Evolutionary conservation across 768 basidiomycete genomes (phyloP), one percentile per base, ranked within the genome.

Genomic region (Fomitopsis serialis): DNA sequence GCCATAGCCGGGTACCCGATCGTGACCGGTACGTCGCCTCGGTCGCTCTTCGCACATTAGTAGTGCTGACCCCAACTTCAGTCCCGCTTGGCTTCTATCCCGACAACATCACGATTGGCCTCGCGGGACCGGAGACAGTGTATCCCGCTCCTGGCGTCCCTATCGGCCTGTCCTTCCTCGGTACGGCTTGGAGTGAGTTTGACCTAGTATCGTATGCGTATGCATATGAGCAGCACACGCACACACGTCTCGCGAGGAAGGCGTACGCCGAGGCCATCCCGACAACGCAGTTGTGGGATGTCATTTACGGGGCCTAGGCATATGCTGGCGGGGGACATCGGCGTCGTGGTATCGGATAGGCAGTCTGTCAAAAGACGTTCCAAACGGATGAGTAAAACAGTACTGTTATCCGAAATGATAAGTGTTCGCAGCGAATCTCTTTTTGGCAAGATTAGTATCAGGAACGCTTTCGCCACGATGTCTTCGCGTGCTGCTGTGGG

Each of bases 1-100:
- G 83, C 82, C 2, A 76, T 84, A 49, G 79, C 79, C 8, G 84
- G 83, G 13, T 84, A 84, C 56, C 83, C 84, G 1, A 79, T 84
- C 46, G 71, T 84, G 29, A 83, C 83, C n/a, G 81, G 82, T 78
- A 10, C 24, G 56, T 42, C 3, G 15, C 15, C 8, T 50, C 36
- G 2, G 15, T 45, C 35, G 45, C 50, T 34, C 4, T 54, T 23
- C 11, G 6, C 11, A 32, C 4, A 21, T 19, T 9, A 1, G 48
- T 42, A 25, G 17, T 32, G 29, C 29, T 11, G 24, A 42, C 24
- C 37, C 51, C 24, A 42, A 46, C 24, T 23, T 11, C 40, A 64
- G 83, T 85, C 11, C 83, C 84, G 2, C 72, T 85, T 2, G 83
- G 82, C 3, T 83, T 82, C 64, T 77, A 75, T 57, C 78, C 79